Conservation (phyloP, 2,329 filamentous ascomycete species). For the Ceratocystis colombiana region DNA sequence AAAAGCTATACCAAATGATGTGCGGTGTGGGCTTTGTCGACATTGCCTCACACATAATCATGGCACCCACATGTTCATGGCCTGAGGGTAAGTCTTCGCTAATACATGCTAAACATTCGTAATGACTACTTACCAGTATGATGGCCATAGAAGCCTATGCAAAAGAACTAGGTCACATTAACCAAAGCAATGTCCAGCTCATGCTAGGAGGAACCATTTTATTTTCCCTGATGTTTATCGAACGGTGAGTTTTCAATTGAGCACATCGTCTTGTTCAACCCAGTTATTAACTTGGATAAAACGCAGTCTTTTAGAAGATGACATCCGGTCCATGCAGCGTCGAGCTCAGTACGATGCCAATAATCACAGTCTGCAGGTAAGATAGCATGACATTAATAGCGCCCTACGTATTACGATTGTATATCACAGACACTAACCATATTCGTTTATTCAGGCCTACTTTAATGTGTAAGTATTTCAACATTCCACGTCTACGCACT, state of each 20-base stretch:
- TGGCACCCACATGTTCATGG: neutral
- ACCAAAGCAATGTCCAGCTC: neutral
- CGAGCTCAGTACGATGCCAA: neutral
- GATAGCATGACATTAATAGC: neutral
- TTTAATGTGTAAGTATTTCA: neutral
- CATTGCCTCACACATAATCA: slow-evolving; percentile 32
- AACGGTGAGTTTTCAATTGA: neutral
- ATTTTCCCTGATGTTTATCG: neutral
- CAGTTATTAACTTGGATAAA: neutral
- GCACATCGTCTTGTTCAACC: neutral
- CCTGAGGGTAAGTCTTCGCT: neutral
- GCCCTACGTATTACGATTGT: neutral
- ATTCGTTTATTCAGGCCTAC: neutral
- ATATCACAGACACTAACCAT: neutral
- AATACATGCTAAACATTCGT: neutral
- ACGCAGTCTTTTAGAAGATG: neutral
- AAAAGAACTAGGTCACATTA: neutral
- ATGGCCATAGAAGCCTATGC: neutral
- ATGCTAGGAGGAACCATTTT: slow-evolving; percentile 3
- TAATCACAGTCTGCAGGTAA: neutral
- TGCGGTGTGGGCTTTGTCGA: slow-evolving; percentile 55
- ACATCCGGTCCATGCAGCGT: neutral
- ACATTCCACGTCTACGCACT: neutral
- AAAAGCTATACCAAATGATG: slow-evolving; percentile 51
- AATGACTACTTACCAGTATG: neutral